These are phyloP conservation scores for Pseudoscleropodium purum DNA, from an alignment of 225 moss, liverwort and hornwort species.

Conservation along the genomic window DNA sequence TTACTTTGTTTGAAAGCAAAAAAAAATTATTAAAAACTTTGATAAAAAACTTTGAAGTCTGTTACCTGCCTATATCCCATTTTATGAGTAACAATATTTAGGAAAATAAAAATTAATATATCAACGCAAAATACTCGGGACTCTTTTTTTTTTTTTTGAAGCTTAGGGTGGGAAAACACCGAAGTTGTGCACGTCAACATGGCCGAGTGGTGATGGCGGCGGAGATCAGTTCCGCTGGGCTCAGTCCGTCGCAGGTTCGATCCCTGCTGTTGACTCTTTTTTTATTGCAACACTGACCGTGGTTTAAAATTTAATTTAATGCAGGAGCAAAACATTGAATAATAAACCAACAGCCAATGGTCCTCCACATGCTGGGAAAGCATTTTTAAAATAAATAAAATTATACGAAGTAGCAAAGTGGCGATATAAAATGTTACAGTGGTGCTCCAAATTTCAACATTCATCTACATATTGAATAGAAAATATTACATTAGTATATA, in stretches of 20 bases:
- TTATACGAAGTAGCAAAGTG: no score
- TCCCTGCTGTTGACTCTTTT: constrained; percentile 19
- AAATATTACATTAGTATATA: no score
- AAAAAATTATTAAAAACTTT: not conserved
- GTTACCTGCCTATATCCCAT: not conserved
- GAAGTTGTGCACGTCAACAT: not conserved
- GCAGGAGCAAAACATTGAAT: not conserved
- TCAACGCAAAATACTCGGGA: not conserved
- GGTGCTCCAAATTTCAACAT: no score
- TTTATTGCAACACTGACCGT: no score
- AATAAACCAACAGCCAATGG: not conserved
- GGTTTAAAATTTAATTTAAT: not conserved
- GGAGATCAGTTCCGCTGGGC: constrained; percentile 30
- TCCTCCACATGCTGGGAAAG: not conserved
- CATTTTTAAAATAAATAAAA: no score
- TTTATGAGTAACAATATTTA: no score
- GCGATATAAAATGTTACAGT: no score
- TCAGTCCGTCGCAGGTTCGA: constrained; percentile 33
- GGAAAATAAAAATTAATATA: not conserved
- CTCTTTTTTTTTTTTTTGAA: no score
- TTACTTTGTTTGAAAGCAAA: not conserved
- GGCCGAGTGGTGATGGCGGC: constrained; percentile 46
- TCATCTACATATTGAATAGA: no score
- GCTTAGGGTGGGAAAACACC: rapidly evolving
- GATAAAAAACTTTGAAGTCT: not conserved